Evolutionary conservation across 2,329 filamentous ascomycete genomes (phyloP), one percentile per base, ranked within the genome.

Genomic region (Boeremia lycopersici): DNA sequence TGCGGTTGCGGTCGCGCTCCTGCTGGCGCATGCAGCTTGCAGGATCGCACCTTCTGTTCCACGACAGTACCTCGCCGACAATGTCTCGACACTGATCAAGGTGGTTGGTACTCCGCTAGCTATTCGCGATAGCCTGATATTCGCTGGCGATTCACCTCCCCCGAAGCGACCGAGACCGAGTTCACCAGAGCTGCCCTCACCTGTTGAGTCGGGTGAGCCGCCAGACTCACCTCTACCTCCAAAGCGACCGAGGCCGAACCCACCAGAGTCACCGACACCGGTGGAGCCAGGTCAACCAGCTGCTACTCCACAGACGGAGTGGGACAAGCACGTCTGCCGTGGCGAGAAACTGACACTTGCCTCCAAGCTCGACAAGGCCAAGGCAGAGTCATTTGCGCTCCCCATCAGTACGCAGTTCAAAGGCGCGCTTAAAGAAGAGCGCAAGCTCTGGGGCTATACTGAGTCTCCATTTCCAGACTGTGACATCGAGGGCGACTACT

Each of bases 361-460:
- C 5, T 60, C 46, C 25, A 49, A 47, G 5, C 34, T 55, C 19
- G 17, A 40, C 19, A 49, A 56, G 36, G 25, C 29, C 6, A 52
- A 59, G 13, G 50, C 50, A 36, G 31, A 30, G 7, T 12, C n/a
- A 9, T 42, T 47, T 12, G 38, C 31, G 8, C 17, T 35, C 6
- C 49, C 49, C 1, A 38, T 47, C 35, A 25, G 15, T 3, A 33
- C 31, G 4, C 35, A 38, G 2, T 60, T 51, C 50, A 38, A 49
- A 12, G 54, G 57, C 8, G 17, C 45, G 5, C 41, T 59, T 15
- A 28, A 53, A 11, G 17, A 6, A 12, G 53, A 60, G 28, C 48
- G 56, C n/a, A 50, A 26, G 7, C 38, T 38, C 17, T 60, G 53
- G 54, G 60, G 54, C 3, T 60, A 56, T 13, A 26, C 19, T n/a